Conservation (phyloP, 1,139 yeast species). For the Wickerhamomyces sp. region DNA sequence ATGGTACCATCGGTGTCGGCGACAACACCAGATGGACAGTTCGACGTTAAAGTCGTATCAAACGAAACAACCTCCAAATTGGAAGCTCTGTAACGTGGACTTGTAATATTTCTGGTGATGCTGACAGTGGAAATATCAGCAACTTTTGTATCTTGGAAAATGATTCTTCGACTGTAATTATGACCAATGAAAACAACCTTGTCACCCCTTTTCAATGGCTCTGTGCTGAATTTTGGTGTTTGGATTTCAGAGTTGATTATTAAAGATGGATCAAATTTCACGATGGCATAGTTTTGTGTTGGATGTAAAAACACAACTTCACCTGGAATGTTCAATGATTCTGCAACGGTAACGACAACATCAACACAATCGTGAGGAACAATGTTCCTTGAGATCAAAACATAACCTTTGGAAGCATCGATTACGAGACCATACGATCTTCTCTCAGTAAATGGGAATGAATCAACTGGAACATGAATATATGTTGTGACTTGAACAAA, state of each 20-base stretch:
- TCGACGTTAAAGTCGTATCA: conserved; percentile 67
- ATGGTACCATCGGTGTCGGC: conserved; percentile 77
- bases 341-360: conserved; percentile 75
- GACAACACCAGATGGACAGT: conserved; percentile 76
- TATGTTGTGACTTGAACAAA: conserved; percentile 66
- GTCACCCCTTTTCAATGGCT: conserved; percentile 70
- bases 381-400: conserved; percentile 68
- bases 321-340: conserved; percentile 77
- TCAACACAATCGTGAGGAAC: conserved; percentile 88
- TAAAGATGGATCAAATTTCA: conserved; percentile 74
- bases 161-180: conserved; percentile 63
- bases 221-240: conserved; percentile 57
- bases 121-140: conserved; percentile 72
- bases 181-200: conserved; percentile 74
- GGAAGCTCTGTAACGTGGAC: conserved; percentile 84
- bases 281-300: conserved; percentile 76
- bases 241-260: conserved; percentile 51
- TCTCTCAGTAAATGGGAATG: conserved; percentile 57
- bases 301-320: conserved; percentile 84
- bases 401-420: conserved; percentile 76
- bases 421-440: conserved; percentile 75
- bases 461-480: conserved; percentile 69
- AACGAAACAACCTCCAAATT: conserved; percentile 74
- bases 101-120: conserved; percentile 60
- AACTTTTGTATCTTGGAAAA: conserved; percentile 71